phyloP scores from a whole-genome alignment of 2,329 filamentous ascomycete genomes.

The Fusarium nodosum region DNA sequence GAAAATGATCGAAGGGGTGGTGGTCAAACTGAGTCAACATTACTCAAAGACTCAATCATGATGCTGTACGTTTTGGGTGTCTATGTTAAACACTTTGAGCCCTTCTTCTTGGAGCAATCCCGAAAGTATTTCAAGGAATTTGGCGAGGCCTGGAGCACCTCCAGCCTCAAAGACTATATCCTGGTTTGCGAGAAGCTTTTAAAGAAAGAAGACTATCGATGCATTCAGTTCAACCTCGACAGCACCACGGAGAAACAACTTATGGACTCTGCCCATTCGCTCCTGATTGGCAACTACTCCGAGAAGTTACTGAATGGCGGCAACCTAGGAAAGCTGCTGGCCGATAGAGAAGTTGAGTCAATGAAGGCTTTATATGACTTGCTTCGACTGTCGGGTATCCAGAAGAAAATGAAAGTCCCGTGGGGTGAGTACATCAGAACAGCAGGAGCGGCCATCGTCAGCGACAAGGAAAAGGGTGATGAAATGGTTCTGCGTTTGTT shows the following conservation, averaged over 20 bases:
- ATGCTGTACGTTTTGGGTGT: slow-evolving; percentile 89
- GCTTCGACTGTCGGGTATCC: slow-evolving; percentile 78
- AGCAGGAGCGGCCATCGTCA: slow-evolving; percentile 82
- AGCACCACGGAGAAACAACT: slow-evolving; percentile 84
- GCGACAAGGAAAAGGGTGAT: slow-evolving; percentile 81
- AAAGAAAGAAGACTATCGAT: slow-evolving; percentile 78
- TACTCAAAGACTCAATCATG: slow-evolving; percentile 81
- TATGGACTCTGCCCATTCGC: slow-evolving; percentile 78
- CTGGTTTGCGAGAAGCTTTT: slow-evolving; percentile 77
- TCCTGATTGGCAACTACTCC: slow-evolving; percentile 77
- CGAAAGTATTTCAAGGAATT: slow-evolving; percentile 77
- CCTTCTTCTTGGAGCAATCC: slow-evolving; percentile 76
- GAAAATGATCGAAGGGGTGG: slow-evolving; percentile 75
- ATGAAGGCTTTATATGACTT: slow-evolving; percentile 84
- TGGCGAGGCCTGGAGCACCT: slow-evolving; percentile 73
- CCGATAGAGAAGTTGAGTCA: slow-evolving; percentile 75
- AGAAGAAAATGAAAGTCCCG: slow-evolving; percentile 75
- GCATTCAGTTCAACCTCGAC: slow-evolving; percentile 85
- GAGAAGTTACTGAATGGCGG: slow-evolving; percentile 74
- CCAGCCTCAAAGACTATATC: slow-evolving; percentile 81
- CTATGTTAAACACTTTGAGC: slow-evolving; percentile 85
- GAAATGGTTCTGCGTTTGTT: slow-evolving; percentile 90
- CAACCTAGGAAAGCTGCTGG: slow-evolving; percentile 79
- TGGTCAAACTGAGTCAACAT: slow-evolving; percentile 68
- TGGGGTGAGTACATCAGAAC: slow-evolving; percentile 85